A percentile compares a stretch with the other conserved stretches of the same genome.
Evolutionary conservation across 441 rosid species (phyloP).

Genomic region (Manihot esculenta): DNA sequence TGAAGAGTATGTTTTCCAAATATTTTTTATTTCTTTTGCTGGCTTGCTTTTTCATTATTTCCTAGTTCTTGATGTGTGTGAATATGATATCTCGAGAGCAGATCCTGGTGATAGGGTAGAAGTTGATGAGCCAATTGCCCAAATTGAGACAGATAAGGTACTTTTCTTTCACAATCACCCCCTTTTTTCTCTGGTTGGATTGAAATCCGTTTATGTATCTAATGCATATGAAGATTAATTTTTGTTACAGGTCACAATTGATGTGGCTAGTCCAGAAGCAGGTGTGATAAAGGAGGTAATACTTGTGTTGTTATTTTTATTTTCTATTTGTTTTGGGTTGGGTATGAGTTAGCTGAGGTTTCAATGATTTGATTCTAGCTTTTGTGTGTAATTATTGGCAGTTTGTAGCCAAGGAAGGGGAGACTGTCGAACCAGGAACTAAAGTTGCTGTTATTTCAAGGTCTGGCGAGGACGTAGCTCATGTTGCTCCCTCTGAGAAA

Average conservation of each 20-base stretch:
- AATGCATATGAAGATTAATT: conserved; percentile 13
- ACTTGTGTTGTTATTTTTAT: conserved; percentile 8
- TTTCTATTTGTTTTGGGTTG: background rate
- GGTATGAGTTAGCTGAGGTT: background rate
- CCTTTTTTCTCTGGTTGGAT: background rate
- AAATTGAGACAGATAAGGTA: conserved; percentile 97
- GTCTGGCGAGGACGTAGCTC: conserved; percentile 72
- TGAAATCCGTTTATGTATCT: conserved; percentile 2
- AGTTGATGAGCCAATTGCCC: conserved; percentile 92
- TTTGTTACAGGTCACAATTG: conserved; percentile 80
- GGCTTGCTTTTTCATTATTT: conserved; percentile 6
- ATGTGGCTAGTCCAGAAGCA: conserved; percentile 87
- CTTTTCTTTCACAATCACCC: conserved; percentile 8
- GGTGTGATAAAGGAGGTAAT: conserved; percentile 87
- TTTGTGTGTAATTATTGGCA: conserved; percentile 27
- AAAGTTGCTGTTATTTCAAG: conserved; percentile 82
- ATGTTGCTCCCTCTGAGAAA: conserved; percentile 79
- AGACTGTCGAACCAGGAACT: conserved; percentile 88
- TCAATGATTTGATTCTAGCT: conserved; percentile 10
- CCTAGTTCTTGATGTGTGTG: conserved; percentile 19
- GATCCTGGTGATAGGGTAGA: conserved; percentile 94
- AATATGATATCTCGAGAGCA: conserved; percentile 35
- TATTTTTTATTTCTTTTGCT: conserved; percentile 10
- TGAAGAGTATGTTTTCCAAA: conserved; percentile 60
- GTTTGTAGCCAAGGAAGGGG: conserved; percentile 90